These are phyloP conservation scores for Ophiostoma angusticollis DNA, from an alignment of 2,329 filamentous ascomycete species.

Conservation along the genomic window DNA sequence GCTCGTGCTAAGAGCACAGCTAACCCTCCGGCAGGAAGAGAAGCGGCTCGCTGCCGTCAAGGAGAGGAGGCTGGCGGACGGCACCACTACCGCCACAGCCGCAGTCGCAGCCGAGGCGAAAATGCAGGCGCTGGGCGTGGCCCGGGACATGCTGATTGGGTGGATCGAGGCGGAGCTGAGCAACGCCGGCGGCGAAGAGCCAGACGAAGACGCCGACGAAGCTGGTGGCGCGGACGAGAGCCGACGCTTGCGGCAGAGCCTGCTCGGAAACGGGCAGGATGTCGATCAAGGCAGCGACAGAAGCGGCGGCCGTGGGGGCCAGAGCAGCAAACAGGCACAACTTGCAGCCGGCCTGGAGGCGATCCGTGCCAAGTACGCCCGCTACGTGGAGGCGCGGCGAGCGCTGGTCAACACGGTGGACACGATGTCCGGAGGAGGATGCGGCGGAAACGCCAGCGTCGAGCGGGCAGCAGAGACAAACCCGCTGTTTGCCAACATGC, in stretches of 20 bases:
- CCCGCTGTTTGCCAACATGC: constrained; percentile 15
- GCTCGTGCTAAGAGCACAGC: constrained; percentile 43
- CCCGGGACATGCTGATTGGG: constrained; percentile 46
- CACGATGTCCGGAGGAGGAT: constrained; percentile 1
- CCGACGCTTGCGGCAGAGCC: constrained; percentile 13
- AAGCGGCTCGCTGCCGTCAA: constrained; percentile 37
- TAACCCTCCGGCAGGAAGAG: constrained; percentile 44
- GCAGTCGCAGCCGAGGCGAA: constrained; percentile 27
- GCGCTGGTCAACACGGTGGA: constrained; percentile 26
- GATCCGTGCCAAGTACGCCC: constrained; percentile 41
- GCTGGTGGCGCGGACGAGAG: constrained; percentile 3
- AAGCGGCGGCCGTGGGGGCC: neutral
- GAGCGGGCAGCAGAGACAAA: neutral
- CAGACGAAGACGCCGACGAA: constrained; percentile 13
- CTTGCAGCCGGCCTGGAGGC: constrained; percentile 29
- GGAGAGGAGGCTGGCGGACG: constrained; percentile 18
- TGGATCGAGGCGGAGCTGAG: constrained; percentile 53
- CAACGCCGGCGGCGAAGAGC: constrained; percentile 31
- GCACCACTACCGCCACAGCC: neutral
- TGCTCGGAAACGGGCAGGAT: constrained; percentile 5
- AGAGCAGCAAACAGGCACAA: constrained; percentile 12
- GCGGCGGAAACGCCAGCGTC: neutral
- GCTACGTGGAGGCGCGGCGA: constrained; percentile 38
- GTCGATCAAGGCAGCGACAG: too few species aligned
- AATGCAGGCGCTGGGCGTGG: constrained; percentile 39